Conservation (phyloP, 2,329 filamentous ascomycete genomes). For the Aspergillus sp. region DNA sequence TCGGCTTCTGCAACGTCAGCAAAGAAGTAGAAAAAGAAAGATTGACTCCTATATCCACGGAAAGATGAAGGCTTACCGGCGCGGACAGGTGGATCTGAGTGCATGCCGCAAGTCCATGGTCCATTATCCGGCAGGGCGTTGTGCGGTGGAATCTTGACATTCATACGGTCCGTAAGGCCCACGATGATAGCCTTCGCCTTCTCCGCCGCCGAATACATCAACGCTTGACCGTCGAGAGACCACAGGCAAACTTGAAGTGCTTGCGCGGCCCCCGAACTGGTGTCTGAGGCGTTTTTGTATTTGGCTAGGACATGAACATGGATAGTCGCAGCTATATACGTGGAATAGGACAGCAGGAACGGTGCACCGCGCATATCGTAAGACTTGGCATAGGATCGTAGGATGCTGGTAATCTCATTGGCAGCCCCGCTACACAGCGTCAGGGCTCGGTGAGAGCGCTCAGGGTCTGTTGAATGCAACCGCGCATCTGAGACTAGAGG, state of each 20-base stretch:
- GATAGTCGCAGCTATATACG: slow-evolving; percentile 60
- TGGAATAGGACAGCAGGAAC: slow-evolving; percentile 52
- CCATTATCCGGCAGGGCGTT: background rate
- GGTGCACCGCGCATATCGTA: background rate
- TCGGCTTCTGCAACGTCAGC: background rate
- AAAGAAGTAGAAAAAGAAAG: too few relatives aligned
- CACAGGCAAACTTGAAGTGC: background rate
- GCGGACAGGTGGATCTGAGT: background rate
- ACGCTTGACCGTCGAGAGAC: background rate
- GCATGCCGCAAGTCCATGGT: background rate
- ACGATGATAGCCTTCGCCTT: background rate
- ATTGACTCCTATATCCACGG: background rate
- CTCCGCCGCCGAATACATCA: background rate
- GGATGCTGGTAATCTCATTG: background rate
- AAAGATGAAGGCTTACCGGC: background rate
- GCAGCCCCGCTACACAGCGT: background rate
- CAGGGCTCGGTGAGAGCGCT: background rate
- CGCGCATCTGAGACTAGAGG: slow-evolving; percentile 51
- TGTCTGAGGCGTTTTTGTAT: background rate
- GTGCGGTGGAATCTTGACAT: background rate
- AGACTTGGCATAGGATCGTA: background rate
- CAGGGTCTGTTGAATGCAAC: slow-evolving; percentile 54
- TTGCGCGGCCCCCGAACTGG: background rate
- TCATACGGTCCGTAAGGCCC: background rate
- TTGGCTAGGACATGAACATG: slow-evolving; percentile 57